Conservation (phyloP, 208 protist genomes). For the Leishmania lainsoni region DNA sequence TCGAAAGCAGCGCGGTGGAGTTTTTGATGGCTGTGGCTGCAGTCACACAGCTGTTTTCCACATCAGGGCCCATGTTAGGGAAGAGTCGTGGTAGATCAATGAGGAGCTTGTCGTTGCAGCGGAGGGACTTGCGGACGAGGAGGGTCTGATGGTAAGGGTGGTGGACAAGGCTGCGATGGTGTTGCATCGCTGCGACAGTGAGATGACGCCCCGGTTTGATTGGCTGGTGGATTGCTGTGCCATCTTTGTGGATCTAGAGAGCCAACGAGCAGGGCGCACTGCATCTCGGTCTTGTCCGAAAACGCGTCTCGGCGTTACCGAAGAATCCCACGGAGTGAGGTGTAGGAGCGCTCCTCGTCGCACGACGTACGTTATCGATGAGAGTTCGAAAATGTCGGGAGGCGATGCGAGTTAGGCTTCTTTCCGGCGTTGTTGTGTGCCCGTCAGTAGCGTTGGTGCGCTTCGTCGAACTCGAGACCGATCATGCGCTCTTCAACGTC, state of each 20-base stretch:
- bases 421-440: not conserved
- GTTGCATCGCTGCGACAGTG: constrained; percentile 16
- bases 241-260: constrained; percentile 25
- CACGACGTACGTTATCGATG: not conserved
- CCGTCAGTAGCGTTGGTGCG: not conserved
- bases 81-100: constrained; percentile 13
- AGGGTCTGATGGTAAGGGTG: constrained; percentile 37
- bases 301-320: not conserved
- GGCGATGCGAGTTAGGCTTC: not conserved
- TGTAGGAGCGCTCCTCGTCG: not conserved
- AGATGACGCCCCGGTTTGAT: constrained; percentile 17
- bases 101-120: constrained; percentile 21
- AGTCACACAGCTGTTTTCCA: too few relatives aligned
- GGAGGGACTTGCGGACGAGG: constrained; percentile 28
- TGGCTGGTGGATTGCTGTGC: constrained; percentile 19
- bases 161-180: constrained; percentile 23
- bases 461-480: not conserved
- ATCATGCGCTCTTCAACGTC: not conserved
- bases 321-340: not conserved
- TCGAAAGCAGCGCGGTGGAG: too few relatives aligned
- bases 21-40: not conserved
- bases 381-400: not conserved
- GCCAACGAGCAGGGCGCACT: constrained; percentile 3
- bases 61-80: not conserved
- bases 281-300: not conserved